phyloP scores from a whole-genome alignment of 2,329 filamentous ascomycete species.

The Sporothrix brasiliensis region DNA sequence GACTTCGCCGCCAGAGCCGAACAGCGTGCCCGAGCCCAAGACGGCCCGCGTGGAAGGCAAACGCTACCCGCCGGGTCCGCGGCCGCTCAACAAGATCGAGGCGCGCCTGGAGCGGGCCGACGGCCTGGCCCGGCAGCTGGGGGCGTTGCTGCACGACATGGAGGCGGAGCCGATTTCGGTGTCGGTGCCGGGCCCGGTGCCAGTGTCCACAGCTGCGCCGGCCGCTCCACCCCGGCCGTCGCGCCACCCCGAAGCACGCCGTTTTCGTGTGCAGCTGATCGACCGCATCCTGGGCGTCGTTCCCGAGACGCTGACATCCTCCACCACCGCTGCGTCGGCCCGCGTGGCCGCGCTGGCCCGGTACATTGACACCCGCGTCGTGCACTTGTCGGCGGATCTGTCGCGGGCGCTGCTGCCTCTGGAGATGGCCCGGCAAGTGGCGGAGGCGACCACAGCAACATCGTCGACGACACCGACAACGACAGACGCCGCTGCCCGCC shows the following conservation, averaged over 20 bases:
- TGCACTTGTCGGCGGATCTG: not conserved
- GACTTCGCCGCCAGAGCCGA: not conserved
- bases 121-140: not conserved
- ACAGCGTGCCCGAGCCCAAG: too few species aligned
- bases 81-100: not conserved
- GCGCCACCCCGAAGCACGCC: not conserved
- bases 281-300: not conserved
- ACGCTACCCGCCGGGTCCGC: too few species aligned
- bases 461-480: not conserved
- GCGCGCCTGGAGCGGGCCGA: not conserved
- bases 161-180: not conserved
- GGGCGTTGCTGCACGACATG: not conserved
- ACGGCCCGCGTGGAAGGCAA: too few species aligned
- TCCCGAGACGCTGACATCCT: not conserved
- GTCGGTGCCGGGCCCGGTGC: not conserved
- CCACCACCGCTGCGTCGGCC: not conserved
- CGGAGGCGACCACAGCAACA: too few species aligned
- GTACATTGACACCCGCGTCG: constrained; percentile 15
- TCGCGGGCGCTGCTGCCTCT: not conserved
- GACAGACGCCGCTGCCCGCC: not conserved
- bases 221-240: too few species aligned
- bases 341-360: not conserved
- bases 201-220: too few species aligned
- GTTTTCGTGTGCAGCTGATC: not conserved
- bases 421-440: not conserved